Conservation (phyloP, 139 green algal species). For the Chlorella sp. region DNA sequence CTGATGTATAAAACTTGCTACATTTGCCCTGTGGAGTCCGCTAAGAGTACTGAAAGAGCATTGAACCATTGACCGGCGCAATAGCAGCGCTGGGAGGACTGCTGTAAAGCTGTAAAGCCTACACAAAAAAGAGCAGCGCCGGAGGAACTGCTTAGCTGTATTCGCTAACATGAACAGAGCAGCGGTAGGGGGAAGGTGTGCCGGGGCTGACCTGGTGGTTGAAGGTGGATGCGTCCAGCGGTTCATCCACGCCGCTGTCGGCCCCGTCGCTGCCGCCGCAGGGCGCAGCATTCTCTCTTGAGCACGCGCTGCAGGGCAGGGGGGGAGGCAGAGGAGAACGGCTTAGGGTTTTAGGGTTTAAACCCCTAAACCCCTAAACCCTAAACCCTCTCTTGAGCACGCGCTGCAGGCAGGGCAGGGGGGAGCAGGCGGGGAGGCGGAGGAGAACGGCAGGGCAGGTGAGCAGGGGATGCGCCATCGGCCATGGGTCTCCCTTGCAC, state of each 20-base stretch:
- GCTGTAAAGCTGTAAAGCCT: too few species aligned
- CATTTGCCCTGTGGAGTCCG: too few species aligned
- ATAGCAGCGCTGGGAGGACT: too few species aligned
- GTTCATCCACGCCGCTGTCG: slow-evolving; percentile 21
- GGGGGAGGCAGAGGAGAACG: not conserved
- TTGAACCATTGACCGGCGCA: too few species aligned
- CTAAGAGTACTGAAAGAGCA: too few species aligned
- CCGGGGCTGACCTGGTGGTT: not conserved
- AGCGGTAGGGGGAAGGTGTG: not conserved
- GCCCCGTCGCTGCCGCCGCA: not conserved
- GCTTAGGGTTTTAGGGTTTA: not conserved
- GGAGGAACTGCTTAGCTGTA: too few species aligned
- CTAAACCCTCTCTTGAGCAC: slow-evolving; percentile 47
- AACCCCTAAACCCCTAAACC: too few species aligned
- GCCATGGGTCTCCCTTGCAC: too few species aligned
- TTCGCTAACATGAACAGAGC: too few species aligned
- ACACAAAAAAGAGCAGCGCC: too few species aligned
- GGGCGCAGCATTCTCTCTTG: slow-evolving; percentile 33
- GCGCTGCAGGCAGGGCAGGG: not conserved
- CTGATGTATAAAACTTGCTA: too few species aligned
- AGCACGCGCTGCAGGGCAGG: slow-evolving; percentile 39
- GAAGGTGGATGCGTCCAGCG: slow-evolving; percentile 17
- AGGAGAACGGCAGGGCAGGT: not conserved
- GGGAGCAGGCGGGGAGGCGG: not conserved
- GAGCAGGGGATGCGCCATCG: not conserved